phyloP scores from a whole-genome alignment of 257 asterid species.

The Nicotiana knightiana region DNA sequence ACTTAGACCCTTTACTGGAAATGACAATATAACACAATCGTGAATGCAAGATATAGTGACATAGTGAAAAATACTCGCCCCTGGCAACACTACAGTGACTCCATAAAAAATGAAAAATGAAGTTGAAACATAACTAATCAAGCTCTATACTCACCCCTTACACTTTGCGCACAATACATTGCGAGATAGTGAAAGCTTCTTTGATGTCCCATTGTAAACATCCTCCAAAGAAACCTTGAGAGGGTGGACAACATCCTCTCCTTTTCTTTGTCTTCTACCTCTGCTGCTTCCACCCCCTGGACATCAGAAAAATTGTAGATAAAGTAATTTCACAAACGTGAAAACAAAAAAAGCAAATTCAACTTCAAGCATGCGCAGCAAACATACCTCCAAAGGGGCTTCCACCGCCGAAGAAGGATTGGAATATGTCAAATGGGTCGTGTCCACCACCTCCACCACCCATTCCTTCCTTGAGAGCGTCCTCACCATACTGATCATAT shows the following conservation, averaged over 20 bases:
- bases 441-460: constrained; percentile 70
- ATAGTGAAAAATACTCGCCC: background rate
- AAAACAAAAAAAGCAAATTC: background rate
- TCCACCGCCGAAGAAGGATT: constrained; percentile 76
- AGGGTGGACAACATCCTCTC: constrained; percentile 89
- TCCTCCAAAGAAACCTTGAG: constrained; percentile 90
- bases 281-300: constrained; percentile 88
- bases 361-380: background rate
- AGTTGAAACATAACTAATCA: background rate
- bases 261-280: constrained; percentile 87
- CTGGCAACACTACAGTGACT: background rate
- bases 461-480: constrained; percentile 92
- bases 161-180: constrained; percentile 75
- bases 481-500: constrained; percentile 91
- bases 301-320: background rate
- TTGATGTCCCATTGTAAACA: constrained; percentile 75
- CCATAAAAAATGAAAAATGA: background rate
- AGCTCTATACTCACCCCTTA: constrained; percentile 57
- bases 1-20: constrained; percentile 86
- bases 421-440: constrained; percentile 77
- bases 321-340: background rate
- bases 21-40: background rate
- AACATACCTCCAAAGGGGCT: constrained; percentile 71
- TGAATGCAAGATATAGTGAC: background rate
- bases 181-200: constrained; percentile 84